Evolutionary conservation across 2,329 filamentous ascomycete genomes (phyloP).

Genomic region (Aspergillus neotritici): DNA sequence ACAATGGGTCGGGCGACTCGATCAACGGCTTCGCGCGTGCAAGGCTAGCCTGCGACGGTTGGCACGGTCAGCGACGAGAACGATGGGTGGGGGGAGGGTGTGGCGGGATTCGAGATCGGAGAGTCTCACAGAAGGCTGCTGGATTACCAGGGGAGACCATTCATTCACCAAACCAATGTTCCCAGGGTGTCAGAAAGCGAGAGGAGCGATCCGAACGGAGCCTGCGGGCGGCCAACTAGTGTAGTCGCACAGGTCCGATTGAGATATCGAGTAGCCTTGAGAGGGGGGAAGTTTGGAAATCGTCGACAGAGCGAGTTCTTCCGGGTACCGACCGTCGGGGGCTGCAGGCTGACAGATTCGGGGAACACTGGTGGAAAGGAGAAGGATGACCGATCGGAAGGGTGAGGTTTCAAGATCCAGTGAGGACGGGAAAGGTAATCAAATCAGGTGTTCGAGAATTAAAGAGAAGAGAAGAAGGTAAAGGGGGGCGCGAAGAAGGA

Average conservation of each 20-base stretch:
- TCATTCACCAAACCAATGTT: slow-evolving; percentile 12
- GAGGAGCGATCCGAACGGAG: slow-evolving; percentile 3
- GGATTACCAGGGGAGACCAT: slow-evolving; percentile 15
- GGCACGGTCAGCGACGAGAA: slow-evolving; percentile 7
- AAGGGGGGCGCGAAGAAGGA: slow-evolving; percentile 5
- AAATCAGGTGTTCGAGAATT: too few species aligned
- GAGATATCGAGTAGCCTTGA: neutral
- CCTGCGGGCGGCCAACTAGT: slow-evolving; percentile 1
- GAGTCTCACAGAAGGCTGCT: slow-evolving; percentile 13
- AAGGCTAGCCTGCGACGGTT: slow-evolving; percentile 11
- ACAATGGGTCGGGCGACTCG: slow-evolving; percentile 10
- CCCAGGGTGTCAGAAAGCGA: slow-evolving; percentile 1
- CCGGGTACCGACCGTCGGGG: slow-evolving; percentile 6
- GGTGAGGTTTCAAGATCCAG: too few species aligned
- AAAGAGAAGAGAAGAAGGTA: slow-evolving; percentile 8
- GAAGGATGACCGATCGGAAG: slow-evolving; percentile 1
- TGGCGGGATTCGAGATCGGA: slow-evolving; percentile 1
- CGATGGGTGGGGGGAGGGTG: neutral
- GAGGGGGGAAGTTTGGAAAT: slow-evolving; percentile 5
- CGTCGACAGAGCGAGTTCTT: slow-evolving; percentile 3
- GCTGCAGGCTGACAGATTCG: slow-evolving; percentile 8
- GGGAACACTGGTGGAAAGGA: slow-evolving; percentile 3
- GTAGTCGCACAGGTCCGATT: too few species aligned
- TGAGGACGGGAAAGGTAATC: too few species aligned
- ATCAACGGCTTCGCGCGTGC: slow-evolving; percentile 15